Conservation (phyloP, 495 filamentous ascomycete species). For the Recurvomyces mirabilis region DNA sequence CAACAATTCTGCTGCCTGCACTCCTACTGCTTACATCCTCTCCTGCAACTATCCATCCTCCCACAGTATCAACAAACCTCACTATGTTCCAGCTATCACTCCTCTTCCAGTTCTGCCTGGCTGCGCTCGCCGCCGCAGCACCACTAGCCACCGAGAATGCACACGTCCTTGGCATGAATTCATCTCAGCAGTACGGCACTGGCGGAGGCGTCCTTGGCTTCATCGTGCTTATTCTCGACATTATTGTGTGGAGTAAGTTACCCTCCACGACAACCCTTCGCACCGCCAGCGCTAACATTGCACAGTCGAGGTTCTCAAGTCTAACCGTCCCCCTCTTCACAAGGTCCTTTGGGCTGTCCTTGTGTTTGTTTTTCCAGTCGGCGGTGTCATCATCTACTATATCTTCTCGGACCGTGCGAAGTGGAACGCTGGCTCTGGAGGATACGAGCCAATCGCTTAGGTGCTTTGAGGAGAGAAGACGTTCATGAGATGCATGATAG, state of each 20-base stretch:
- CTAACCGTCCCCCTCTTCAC: slow-evolving; percentile 34
- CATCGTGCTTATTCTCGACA: slow-evolving; percentile 39
- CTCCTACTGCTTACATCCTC: too few species aligned
- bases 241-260: slow-evolving; percentile 39
- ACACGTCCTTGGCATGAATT: not conserved
- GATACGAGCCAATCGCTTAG: slow-evolving; percentile 36
- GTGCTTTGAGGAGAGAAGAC: too few species aligned
- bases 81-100: too few species aligned
- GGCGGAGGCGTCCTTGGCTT: slow-evolving; percentile 40
- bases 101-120: slow-evolving; percentile 35
- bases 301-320: slow-evolving; percentile 43
- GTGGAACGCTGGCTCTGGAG: slow-evolving; percentile 29
- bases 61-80: slow-evolving; percentile 7
- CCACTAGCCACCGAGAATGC: slow-evolving; percentile 23
- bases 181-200: slow-evolving; percentile 33
- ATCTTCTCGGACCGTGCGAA: slow-evolving; percentile 41
- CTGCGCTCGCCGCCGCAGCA: slow-evolving; percentile 32
- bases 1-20: too few species aligned
- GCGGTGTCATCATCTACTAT: slow-evolving; percentile 41
- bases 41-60: too few species aligned
- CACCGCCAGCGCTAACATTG: not conserved
- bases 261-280: not conserved
- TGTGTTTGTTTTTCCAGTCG: slow-evolving; percentile 42
- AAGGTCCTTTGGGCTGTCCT: slow-evolving; percentile 42
- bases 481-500: too few species aligned